These are phyloP conservation scores for Blastomyces gilchristii DNA, from an alignment of 2,329 filamentous ascomycete species.

Conservation along the genomic window DNA sequence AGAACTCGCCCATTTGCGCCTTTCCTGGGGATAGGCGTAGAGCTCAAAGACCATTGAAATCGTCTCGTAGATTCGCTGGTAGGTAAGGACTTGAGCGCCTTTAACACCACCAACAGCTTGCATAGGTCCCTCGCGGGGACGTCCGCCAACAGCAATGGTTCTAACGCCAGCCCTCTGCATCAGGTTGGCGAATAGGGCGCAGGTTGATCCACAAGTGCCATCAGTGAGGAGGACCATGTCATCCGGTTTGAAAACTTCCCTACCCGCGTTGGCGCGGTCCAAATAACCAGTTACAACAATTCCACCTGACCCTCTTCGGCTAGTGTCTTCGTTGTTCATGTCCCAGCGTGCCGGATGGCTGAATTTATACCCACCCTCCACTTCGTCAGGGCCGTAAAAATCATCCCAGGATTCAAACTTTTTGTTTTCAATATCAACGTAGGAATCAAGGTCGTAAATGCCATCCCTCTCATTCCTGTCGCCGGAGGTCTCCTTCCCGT, in stretches of 20 bases:
- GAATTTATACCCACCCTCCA: slow-evolving; percentile 28
- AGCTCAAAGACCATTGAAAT: not conserved
- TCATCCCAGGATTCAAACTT: slow-evolving; percentile 33
- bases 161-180: slow-evolving; percentile 46
- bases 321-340: slow-evolving; percentile 20
- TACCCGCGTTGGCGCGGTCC: slow-evolving; percentile 18
- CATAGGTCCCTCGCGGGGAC: slow-evolving; percentile 45
- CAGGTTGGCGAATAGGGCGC: slow-evolving; percentile 48
- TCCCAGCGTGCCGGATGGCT: slow-evolving; percentile 23
- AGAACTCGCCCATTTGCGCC: slow-evolving; percentile 10
- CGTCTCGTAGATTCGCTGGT: slow-evolving; percentile 20
- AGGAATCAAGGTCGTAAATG: slow-evolving; percentile 15
- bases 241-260: slow-evolving; percentile 23
- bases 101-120: slow-evolving; percentile 58
- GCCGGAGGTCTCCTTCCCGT: slow-evolving; percentile 9
- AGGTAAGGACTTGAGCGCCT: slow-evolving; percentile 33
- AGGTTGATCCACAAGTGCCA: slow-evolving; percentile 51
- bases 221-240: slow-evolving; percentile 40
- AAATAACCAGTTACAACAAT: slow-evolving; percentile 27
- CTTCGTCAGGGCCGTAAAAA: slow-evolving; percentile 18
- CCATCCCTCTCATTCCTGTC: slow-evolving; percentile 10
- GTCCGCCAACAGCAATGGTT: slow-evolving; percentile 51
- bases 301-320: slow-evolving; percentile 16
- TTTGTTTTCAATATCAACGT: slow-evolving; percentile 21
- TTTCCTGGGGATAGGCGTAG: slow-evolving; percentile 11